Evolutionary conservation across 164 flowering plant genomes (phyloP).

Genomic region (Protea cynaroides): DNA sequence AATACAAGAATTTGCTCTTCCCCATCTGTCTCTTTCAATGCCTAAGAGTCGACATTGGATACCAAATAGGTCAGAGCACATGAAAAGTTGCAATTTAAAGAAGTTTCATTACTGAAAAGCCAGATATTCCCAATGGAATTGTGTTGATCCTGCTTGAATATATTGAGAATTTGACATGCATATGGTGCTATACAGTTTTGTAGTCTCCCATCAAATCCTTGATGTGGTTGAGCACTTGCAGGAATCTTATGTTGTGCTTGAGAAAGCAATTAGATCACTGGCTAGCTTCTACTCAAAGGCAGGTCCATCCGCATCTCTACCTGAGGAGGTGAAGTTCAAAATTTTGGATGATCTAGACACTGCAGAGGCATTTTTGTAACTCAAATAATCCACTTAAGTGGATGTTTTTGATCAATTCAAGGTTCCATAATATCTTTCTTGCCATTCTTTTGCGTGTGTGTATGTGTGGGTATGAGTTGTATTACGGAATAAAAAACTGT

Average conservation of each 20-base stretch:
- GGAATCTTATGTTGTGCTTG: slow-evolving; percentile 79
- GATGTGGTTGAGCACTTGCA: slow-evolving; percentile 22
- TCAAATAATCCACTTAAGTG: neutral
- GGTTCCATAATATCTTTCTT: too few relatives aligned
- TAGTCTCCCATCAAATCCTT: neutral
- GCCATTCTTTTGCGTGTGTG: too few relatives aligned
- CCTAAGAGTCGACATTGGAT: too few relatives aligned
- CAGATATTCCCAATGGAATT: too few relatives aligned
- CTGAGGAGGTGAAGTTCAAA: slow-evolving; percentile 67
- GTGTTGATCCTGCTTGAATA: neutral
- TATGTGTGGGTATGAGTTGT: too few relatives aligned
- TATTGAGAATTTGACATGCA: neutral
- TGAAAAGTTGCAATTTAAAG: too few relatives aligned
- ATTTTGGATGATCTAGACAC: slow-evolving; percentile 51
- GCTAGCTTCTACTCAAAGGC: slow-evolving; percentile 90
- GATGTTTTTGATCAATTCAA: neutral
- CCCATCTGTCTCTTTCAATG: too few relatives aligned
- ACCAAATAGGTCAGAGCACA: too few relatives aligned
- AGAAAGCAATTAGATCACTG: slow-evolving; percentile 74
- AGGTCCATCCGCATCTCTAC: slow-evolving; percentile 82
- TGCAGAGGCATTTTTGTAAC: slow-evolving; percentile 66
- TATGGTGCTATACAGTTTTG: too few relatives aligned
- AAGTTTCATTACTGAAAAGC: too few relatives aligned
- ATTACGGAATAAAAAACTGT: too few relatives aligned
- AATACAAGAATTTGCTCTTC: too few relatives aligned